Conservation (phyloP, 805 yeast species). For the Saccharomycopsis sp. region DNA sequence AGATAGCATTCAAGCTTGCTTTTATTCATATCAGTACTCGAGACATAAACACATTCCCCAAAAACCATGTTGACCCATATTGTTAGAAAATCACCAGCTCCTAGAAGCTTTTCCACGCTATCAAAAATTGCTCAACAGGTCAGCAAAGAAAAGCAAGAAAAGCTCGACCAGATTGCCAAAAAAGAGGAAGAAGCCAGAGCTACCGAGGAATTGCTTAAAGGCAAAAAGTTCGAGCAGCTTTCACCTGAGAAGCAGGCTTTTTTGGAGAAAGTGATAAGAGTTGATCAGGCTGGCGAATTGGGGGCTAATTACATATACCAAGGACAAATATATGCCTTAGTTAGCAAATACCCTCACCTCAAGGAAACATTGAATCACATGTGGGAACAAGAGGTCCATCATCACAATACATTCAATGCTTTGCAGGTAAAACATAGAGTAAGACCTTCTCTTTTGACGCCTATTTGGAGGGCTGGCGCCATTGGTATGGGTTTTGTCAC, state of each 20-base stretch:
- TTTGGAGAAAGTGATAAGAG: slow-evolving; percentile 71
- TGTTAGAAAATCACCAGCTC: background rate
- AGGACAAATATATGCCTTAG: slow-evolving; percentile 79
- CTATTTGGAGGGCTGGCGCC: slow-evolving; percentile 91
- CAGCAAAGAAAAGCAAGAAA: slow-evolving; percentile 2
- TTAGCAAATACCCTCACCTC: slow-evolving; percentile 62
- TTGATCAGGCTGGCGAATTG: slow-evolving; percentile 96
- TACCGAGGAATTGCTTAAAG: slow-evolving; percentile 4
- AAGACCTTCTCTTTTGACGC: slow-evolving; percentile 87
- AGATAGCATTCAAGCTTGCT: no score
- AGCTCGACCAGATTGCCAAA: background rate
- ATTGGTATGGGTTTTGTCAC: slow-evolving; percentile 80
- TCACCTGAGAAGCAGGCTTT: slow-evolving; percentile 58
- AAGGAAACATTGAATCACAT: slow-evolving; percentile 81
- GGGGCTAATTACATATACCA: slow-evolving; percentile 92
- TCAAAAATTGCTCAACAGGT: slow-evolving; percentile 5
- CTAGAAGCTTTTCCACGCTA: slow-evolving; percentile 1
- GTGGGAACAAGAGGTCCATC: slow-evolving; percentile 98
- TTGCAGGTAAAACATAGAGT: slow-evolving; percentile 73
- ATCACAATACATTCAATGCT: slow-evolving; percentile 75
- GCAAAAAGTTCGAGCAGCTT: slow-evolving; percentile 26
- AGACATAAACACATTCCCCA: no score
- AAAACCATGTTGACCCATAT: background rate
- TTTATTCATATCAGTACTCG: no score
- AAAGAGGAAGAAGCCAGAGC: background rate